Conservation (phyloP, 2,329 filamentous ascomycete genomes). For the Clarireedia paspali region DNA sequence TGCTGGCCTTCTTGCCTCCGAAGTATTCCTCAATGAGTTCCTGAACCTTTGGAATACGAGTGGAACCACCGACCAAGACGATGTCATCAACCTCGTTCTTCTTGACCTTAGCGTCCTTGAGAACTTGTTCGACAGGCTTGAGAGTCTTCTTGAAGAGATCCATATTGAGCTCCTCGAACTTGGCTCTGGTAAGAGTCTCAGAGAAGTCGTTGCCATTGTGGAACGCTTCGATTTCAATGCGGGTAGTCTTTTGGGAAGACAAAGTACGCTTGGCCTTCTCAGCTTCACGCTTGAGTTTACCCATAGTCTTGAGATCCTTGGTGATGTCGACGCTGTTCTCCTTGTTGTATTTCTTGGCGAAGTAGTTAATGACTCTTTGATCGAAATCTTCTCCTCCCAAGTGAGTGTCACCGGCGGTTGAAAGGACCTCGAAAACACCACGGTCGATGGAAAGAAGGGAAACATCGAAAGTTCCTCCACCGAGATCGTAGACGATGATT, state of each 20-base stretch:
- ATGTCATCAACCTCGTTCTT: slow-evolving; percentile 96
- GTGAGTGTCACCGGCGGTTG: slow-evolving; percentile 95
- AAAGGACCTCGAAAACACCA: slow-evolving; percentile 98
- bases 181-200: slow-evolving; percentile 92
- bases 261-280: slow-evolving; percentile 99
- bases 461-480: slow-evolving; percentile 99
- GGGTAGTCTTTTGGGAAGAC: slow-evolving; percentile 94
- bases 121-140: slow-evolving; percentile 90
- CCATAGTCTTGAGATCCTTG: slow-evolving; percentile 82
- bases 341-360: slow-evolving; percentile 86
- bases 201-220: slow-evolving; percentile 98
- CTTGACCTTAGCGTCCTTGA: slow-evolving; percentile 83
- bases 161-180: slow-evolving; percentile 97
- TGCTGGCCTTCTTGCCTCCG: slow-evolving; percentile 99
- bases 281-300: slow-evolving; percentile 93
- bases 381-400: slow-evolving; percentile 96
- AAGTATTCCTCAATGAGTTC: slow-evolving; percentile 99
- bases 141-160: slow-evolving; percentile 91
- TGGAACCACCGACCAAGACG: slow-evolving; percentile 96
- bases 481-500: slow-evolving; percentile 98
- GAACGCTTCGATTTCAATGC: slow-evolving; percentile 96
- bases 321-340: slow-evolving; percentile 46
- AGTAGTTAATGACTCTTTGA: slow-evolving; percentile 89
- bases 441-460: slow-evolving; percentile 98
- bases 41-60: slow-evolving; percentile 97